A percentile compares a stretch with the other conserved stretches of the same genome.
These are phyloP conservation scores for Leptomonas pyrrhocoris DNA, from an alignment of 208 protist species.

Conservation along the genomic window DNA sequence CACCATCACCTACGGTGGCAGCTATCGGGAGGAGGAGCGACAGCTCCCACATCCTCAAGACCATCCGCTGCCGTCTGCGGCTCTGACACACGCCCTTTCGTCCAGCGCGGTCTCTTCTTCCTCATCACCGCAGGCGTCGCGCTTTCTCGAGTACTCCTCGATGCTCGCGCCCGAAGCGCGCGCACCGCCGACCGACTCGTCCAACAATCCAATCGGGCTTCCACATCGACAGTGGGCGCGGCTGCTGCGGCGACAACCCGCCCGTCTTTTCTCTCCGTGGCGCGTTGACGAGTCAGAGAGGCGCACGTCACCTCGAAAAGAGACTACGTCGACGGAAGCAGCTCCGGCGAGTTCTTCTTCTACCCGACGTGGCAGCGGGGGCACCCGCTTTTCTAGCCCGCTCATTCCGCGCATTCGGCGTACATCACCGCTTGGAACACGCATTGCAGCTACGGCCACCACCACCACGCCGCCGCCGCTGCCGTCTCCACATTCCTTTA, in stretches of 20 bases:
- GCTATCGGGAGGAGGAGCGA: no score
- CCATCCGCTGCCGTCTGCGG: neutral
- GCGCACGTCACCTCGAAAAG: neutral
- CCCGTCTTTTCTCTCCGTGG: constrained; percentile 21
- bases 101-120: neutral
- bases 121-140: constrained; percentile 20
- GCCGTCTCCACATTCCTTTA: neutral
- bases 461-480: neutral
- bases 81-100: neutral
- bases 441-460: neutral
- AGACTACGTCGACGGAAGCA: neutral
- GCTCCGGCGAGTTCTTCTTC: neutral
- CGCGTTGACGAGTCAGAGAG: neutral
- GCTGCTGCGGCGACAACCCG: neutral
- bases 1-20: neutral
- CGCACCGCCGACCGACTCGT: neutral
- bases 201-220: neutral
- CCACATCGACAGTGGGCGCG: neutral
- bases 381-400: neutral
- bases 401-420: constrained; percentile 13
- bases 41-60: no score
- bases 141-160: constrained; percentile 34
- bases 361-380: neutral
- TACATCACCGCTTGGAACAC: neutral
- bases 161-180: constrained; percentile 7